Conservation (phyloP, 2,329 filamentous ascomycete species). For the Apiospora marii region DNA sequence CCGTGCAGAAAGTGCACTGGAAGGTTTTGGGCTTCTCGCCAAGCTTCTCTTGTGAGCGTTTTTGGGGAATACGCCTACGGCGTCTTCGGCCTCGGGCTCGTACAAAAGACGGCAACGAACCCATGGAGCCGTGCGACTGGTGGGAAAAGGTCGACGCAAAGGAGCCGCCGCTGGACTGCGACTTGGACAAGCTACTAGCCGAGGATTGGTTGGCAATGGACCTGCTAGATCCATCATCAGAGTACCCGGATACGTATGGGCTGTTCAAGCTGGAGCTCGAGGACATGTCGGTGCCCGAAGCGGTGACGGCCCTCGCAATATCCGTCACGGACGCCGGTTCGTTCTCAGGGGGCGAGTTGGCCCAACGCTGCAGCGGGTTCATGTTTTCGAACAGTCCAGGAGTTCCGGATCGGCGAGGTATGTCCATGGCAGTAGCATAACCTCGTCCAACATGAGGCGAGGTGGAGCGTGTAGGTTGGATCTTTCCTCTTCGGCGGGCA, state of each 20-base stretch:
- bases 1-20: constrained; percentile 74
- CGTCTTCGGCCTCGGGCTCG: constrained; percentile 55
- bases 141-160: constrained; percentile 67
- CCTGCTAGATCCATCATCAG: constrained; percentile 66
- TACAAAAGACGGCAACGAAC: constrained; percentile 54
- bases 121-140: constrained; percentile 63
- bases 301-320: constrained; percentile 65
- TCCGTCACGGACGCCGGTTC: constrained; percentile 66
- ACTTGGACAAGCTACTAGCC: constrained; percentile 66
- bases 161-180: constrained; percentile 65
- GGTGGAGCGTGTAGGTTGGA: constrained; percentile 69
- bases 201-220: constrained; percentile 68
- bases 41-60: constrained; percentile 48
- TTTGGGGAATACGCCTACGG: constrained; percentile 54
- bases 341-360: constrained; percentile 66
- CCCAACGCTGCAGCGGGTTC: constrained; percentile 67
- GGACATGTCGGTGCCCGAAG: constrained; percentile 51
- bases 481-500: constrained; percentile 82
- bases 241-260: constrained; percentile 63
- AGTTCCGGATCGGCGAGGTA: constrained; percentile 68
- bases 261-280: constrained; percentile 63
- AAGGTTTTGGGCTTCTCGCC: constrained; percentile 61
- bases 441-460: constrained; percentile 72
- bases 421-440: constrained; percentile 73
- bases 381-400: constrained; percentile 59